A percentile compares a stretch with the other conserved stretches of the same genome.
Evolutionary conservation across 73 alveolate genomes (phyloP).

Genomic region (Tetrahymena thermophila): DNA sequence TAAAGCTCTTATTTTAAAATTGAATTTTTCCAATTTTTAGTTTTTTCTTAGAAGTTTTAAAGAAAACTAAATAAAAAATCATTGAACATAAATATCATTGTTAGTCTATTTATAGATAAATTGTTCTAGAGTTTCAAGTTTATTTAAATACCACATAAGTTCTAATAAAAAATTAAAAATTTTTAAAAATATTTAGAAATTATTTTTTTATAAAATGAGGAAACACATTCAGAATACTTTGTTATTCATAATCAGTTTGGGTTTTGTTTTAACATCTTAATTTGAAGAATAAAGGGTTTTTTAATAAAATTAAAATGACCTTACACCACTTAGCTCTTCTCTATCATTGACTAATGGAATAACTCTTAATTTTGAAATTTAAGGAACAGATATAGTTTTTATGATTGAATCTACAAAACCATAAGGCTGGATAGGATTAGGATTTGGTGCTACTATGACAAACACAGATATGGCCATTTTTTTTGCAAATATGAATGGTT

Average conservation of each 20-base stretch:
- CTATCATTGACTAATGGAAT: neutral
- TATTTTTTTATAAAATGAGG: neutral
- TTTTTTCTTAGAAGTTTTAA: no score
- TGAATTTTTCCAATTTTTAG: no score
- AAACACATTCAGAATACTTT: no score
- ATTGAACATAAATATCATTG: no score
- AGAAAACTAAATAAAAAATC: no score
- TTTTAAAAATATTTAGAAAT: no score
- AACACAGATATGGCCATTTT: neutral
- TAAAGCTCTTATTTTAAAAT: no score
- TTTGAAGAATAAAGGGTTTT: neutral
- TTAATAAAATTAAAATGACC: neutral
- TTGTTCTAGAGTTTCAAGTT: no score
- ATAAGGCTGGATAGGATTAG: conserved; percentile 31
- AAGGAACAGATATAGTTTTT: neutral
- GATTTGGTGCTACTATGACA: conserved; percentile 15
- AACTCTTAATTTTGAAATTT: neutral
- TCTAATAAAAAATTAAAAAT: no score
- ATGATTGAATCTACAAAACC: neutral
- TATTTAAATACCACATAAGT: no score
- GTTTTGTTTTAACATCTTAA: neutral
- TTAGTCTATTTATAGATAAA: no score
- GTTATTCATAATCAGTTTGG: neutral
- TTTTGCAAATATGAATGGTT: neutral
- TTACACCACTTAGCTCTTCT: neutral